Evolutionary conservation across 176 grass and related monocot genomes (phyloP), one percentile per base, ranked within the genome.

Genomic region (Carex myosuroides): DNA sequence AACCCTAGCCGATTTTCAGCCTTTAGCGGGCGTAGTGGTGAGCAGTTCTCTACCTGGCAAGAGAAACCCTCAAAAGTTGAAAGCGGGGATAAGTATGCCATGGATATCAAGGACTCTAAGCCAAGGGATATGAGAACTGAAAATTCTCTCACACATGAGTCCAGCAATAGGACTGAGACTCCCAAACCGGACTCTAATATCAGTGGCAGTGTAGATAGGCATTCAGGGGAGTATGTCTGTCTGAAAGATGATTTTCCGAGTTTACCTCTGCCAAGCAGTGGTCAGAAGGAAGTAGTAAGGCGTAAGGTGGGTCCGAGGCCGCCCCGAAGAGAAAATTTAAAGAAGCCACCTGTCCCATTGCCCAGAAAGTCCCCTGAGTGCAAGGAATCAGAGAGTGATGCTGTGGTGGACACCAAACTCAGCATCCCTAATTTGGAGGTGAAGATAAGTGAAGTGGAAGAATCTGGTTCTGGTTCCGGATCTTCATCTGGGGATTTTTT

Each of bases 61-160:
- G 80, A 89, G 79, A 94, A 91, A n/a, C 86, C 86, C 71, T 85
- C 75, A 85, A 91, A 91, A 75, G 29, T 17, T 80, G 65, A 66
- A 79, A 4, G 78, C 50, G 16, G 30, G 37, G 77, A 72, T 46
- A 56, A 67, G 79, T 52, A 26, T 81, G 63, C 62, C 80, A 37
- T 44, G 73, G 30, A 39, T 6, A 18, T 20, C 18, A 80, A 41
- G 14, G 11, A 20, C 55, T 48, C 14, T 4, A 42, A 60, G n/a
- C 48, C 16, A 41, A 52, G 35, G 29, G 30, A 60, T 62, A 41
- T 6, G 10, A 63, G n/a, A 63, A 63, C 1, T 62, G 26, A 81
- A 81, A 20, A 16, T 21, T 20, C 4, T 1, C n/a, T 5, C 29
- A 4, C 17, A 63, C 14, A 12, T 44, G 33, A 81, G 20, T 62